Percentiles rank a stretch among this genome's conserved stretches.
phyloP scores from a whole-genome alignment of 2,329 filamentous ascomycete genomes.

The Meredithiella fracta region DNA sequence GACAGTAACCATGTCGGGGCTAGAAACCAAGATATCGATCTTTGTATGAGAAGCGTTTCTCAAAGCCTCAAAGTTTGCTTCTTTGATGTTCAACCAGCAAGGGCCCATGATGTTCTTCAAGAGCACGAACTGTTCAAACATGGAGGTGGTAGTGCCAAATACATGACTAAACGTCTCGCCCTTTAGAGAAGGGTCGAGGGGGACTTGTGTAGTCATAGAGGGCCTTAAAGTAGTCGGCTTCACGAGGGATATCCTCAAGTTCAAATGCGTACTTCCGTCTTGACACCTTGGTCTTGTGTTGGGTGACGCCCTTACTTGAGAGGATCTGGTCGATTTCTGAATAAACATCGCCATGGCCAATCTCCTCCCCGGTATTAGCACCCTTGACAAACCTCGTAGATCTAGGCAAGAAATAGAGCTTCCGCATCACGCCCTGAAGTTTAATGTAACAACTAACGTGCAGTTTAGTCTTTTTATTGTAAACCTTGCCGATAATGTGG shows the following conservation, averaged over 20 bases:
- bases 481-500: slow-evolving; percentile 89
- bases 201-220: slow-evolving; percentile 76
- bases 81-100: slow-evolving; percentile 86
- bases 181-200: slow-evolving; percentile 48
- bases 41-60: slow-evolving; percentile 97
- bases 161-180: slow-evolving; percentile 89
- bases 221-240: slow-evolving; percentile 86
- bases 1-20: slow-evolving; percentile 58
- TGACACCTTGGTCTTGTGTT: slow-evolving; percentile 80
- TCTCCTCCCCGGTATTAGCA: slow-evolving; percentile 55
- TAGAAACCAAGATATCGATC: slow-evolving; percentile 67
- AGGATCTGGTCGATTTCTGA: slow-evolving; percentile 77
- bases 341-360: slow-evolving; percentile 81
- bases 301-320: slow-evolving; percentile 65
- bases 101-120: slow-evolving; percentile 99
- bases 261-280: slow-evolving; percentile 93
- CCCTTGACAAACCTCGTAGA: slow-evolving; percentile 40
- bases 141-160: slow-evolving; percentile 80
- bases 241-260: slow-evolving; percentile 67
- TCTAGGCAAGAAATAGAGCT: slow-evolving; percentile 83
- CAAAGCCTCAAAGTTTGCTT: slow-evolving; percentile 65
- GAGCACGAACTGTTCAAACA: slow-evolving; percentile 96
- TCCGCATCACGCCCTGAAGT: slow-evolving; percentile 82
- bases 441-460: slow-evolving; percentile 93
- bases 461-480: slow-evolving; percentile 63